These are phyloP conservation scores for Epichloe scottii DNA, from an alignment of 2,329 filamentous ascomycete genomes.

Conservation along the genomic window DNA sequence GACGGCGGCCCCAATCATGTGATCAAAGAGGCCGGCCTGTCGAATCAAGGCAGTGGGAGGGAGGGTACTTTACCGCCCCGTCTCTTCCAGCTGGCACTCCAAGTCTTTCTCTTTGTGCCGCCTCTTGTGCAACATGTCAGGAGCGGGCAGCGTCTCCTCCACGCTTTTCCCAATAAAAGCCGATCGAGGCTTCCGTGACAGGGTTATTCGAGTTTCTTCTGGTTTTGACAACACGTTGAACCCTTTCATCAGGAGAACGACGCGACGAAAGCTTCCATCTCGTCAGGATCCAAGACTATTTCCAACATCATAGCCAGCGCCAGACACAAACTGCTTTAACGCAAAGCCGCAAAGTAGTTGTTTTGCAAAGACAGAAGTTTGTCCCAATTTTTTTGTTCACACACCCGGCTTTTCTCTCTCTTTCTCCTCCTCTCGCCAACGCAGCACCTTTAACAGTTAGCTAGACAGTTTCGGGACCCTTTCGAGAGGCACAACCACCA, in stretches of 20 bases:
- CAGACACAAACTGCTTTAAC: not conserved
- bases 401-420: not conserved
- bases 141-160: not conserved
- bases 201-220: not conserved
- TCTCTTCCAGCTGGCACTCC: not conserved
- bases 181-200: not conserved
- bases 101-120: not conserved
- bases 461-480: not conserved
- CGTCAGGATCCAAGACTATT: not conserved
- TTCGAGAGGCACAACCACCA: conserved; percentile 15
- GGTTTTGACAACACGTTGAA: not conserved
- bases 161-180: conserved; percentile 2
- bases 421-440: not conserved
- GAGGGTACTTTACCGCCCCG: conserved; percentile 5
- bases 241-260: not conserved
- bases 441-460: not conserved
- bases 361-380: not conserved
- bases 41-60: conserved; percentile 8
- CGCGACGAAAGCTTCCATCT: not conserved
- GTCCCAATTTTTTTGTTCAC: too few relatives aligned
- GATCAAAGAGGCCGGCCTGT: conserved; percentile 6
- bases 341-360: not conserved
- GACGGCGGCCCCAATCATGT: conserved; percentile 10
- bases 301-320: not conserved
- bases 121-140: conserved; percentile 2